phyloP scores from a whole-genome alignment of 306 rosid genomes.

The Clitoria ternatea region DNA sequence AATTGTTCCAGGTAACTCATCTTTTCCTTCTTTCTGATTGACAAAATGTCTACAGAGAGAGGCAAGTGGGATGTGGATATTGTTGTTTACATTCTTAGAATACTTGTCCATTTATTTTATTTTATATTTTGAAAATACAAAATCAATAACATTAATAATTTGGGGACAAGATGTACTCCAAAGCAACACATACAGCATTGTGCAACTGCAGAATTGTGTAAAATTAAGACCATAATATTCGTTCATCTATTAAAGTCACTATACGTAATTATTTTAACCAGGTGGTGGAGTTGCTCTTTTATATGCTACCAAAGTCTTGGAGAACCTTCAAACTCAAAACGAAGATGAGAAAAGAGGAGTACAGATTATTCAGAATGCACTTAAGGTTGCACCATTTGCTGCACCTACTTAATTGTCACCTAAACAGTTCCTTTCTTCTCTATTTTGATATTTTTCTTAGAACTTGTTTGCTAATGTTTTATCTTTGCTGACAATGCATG shows the following conservation, averaged over 20 bases:
- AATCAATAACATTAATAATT: no score
- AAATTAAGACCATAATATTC: no score
- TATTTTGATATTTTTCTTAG: conserved; percentile 13
- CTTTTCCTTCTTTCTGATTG: background rate
- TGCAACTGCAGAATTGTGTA: no score
- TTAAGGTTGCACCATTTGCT: conserved; percentile 52
- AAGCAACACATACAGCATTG: no score
- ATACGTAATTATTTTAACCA: conserved; percentile 26
- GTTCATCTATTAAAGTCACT: background rate
- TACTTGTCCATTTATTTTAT: background rate
- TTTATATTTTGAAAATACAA: no score
- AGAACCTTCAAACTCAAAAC: conserved; percentile 54
- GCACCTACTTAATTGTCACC: background rate
- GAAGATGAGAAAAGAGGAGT: conserved; percentile 89
- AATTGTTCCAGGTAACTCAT: conserved; percentile 71
- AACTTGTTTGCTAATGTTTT: background rate
- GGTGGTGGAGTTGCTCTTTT: conserved; percentile 99
- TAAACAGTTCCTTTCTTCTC: background rate
- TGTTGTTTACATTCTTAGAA: background rate
- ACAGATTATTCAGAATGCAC: conserved; percentile 78
- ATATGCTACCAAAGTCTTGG: conserved; percentile 74
- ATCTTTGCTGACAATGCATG: conserved; percentile 25
- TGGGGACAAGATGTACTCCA: no score
- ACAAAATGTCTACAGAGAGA: background rate
- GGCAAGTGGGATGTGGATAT: background rate